Conservation (phyloP, 148 eudicot species). For the Camellia granthamiana region DNA sequence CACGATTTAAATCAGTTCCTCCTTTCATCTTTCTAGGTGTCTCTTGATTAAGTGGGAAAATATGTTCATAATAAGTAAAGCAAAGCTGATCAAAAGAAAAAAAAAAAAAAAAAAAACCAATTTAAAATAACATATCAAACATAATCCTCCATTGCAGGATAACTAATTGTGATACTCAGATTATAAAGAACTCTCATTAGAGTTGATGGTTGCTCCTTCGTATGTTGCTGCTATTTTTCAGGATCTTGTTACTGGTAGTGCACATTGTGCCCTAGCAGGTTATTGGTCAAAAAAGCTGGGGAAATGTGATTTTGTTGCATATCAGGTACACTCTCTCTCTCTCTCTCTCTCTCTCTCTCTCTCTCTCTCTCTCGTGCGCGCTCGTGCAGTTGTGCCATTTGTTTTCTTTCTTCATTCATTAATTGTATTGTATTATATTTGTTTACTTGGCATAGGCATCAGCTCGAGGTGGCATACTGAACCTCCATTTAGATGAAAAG, state of each 20-base stretch:
- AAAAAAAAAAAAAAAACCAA: too few relatives aligned
- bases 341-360: neutral
- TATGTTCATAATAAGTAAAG: too few relatives aligned
- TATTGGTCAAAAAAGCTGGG: constrained; percentile 73
- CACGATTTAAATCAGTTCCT: constrained; percentile 3
- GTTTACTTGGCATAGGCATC: constrained; percentile 55
- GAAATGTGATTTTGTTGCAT: constrained; percentile 59
- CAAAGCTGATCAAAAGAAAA: too few relatives aligned
- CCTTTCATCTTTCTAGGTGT: neutral
- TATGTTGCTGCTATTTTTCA: constrained; percentile 17
- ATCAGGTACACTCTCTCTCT: constrained; percentile 14
- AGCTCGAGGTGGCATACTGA: constrained; percentile 57
- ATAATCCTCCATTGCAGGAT: too few relatives aligned
- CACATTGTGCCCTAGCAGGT: constrained; percentile 74
- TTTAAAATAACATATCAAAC: neutral
- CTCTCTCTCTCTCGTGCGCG: neutral
- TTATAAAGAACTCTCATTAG: neutral
- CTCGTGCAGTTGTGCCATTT: too few relatives aligned
- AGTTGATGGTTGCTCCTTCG: neutral
- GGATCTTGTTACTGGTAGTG: constrained; percentile 87
- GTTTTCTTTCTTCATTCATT: too few relatives aligned
- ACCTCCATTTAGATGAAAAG: constrained; percentile 63
- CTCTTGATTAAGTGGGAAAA: neutral
- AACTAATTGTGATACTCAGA: neutral
- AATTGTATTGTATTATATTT: neutral